Evolutionary conservation across 768 basidiomycete species (phyloP), one percentile per base, ranked within the genome.

Genomic region (Hericium alpestre): DNA sequence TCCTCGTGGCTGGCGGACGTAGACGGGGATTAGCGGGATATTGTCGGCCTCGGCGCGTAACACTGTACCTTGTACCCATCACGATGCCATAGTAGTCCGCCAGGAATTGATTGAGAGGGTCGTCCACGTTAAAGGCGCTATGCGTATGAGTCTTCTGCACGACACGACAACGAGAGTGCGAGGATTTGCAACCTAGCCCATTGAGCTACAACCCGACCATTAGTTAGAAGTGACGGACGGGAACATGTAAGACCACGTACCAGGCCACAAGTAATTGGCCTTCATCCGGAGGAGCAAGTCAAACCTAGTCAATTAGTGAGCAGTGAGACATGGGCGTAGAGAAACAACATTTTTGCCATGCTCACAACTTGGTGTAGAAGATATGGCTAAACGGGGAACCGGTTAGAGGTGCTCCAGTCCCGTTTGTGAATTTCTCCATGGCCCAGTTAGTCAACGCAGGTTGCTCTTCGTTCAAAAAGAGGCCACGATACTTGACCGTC

Each of bases 381-480:
- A 76, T 66, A 51, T 75, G 76, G 63, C 84, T 84, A 72, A 86
- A 85, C 1, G 84, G 82, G 2, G 79, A 78, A 18, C 75, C 74
- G 0, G 76, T 74, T 27, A 74, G 66, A 1, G 70, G 55, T 0
- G 75, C 70, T 5, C 80, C 80, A 4, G 80, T 79, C 2, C 81
- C 82, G 58, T 84, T 83, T 11, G 81, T 83, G 66, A 83, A 87
- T 61, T 81, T 82, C 59, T 81, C 81, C 60, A 75, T 72, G 11
- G 84, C 86, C 87, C 87, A 89, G 61, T 79, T 82, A 60, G 82
- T 80, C 51, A 87, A 65, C 32, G 81, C 80, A 7, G 87, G 87
- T 62, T 86, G 81, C 65, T 89, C 87, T 60, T 89, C 86, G 64
- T 89, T 89, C 59, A 89, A 68, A 72, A 89, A 84, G 47, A 87